These are phyloP conservation scores for Penicillium sp. DNA, from an alignment of 2,329 filamentous ascomycete genomes.

Conservation along the genomic window DNA sequence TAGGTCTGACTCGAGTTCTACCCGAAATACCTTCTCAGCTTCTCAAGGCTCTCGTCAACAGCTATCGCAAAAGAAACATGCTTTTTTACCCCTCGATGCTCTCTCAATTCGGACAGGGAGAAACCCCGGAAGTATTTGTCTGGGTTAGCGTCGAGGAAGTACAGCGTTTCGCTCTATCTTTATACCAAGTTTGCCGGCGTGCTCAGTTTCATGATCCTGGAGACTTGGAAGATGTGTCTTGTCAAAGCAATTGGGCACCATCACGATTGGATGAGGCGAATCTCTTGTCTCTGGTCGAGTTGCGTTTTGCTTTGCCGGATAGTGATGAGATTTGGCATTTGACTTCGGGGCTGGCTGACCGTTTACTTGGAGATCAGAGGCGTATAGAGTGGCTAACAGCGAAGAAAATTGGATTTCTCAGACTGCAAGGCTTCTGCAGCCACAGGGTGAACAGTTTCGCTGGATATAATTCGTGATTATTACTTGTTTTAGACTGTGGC, in stretches of 20 bases:
- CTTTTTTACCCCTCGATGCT: slow-evolving; percentile 37
- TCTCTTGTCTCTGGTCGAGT: slow-evolving; percentile 1
- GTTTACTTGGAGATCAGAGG: background rate
- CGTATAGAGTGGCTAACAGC: background rate
- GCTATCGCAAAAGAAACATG: slow-evolving; percentile 29
- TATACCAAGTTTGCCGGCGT: slow-evolving; percentile 2
- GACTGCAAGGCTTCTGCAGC: slow-evolving; percentile 3
- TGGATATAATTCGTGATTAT: background rate
- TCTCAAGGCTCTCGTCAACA: slow-evolving; percentile 27
- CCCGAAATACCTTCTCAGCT: slow-evolving; percentile 19
- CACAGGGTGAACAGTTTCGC: background rate
- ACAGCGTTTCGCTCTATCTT: slow-evolving; percentile 28
- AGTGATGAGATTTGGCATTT: slow-evolving; percentile 10
- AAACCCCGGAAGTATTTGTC: slow-evolving; percentile 25
- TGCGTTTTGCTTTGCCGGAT: slow-evolving; percentile 12
- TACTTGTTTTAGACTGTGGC: background rate
- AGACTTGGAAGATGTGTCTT: background rate
- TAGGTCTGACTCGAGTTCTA: slow-evolving; percentile 11
- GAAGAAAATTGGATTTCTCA: slow-evolving; percentile 9
- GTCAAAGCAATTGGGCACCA: background rate
- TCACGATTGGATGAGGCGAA: background rate
- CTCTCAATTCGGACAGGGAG: slow-evolving; percentile 22
- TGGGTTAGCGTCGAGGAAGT: slow-evolving; percentile 35
- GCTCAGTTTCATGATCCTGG: background rate
- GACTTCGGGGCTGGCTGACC: background rate